These are phyloP conservation scores for Quambalaria eucalypti DNA, from an alignment of 1,284 basidiomycete genomes.

Conservation along the genomic window DNA sequence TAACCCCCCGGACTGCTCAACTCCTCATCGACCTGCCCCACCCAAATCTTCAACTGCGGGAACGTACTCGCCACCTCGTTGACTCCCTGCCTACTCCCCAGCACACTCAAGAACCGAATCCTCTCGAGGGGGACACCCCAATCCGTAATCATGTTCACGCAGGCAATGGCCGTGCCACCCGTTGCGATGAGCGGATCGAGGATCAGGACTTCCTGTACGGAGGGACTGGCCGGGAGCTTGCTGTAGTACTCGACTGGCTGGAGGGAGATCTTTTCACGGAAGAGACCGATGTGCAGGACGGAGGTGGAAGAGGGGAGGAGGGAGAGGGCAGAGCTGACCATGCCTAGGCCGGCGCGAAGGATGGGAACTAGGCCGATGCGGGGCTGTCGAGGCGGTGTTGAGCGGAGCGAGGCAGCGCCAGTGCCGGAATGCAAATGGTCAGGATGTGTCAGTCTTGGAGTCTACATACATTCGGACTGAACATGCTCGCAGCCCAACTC, in stretches of 20 bases:
- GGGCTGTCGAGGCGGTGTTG: constrained; percentile 30
- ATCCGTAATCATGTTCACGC: constrained; percentile 40
- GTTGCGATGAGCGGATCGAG: constrained; percentile 85
- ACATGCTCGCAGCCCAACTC: neutral
- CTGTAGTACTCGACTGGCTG: constrained; percentile 67
- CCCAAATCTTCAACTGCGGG: constrained; percentile 68
- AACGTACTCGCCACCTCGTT: constrained; percentile 59
- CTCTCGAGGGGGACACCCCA: constrained; percentile 48
- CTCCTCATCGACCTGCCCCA: neutral
- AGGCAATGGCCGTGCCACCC: constrained; percentile 70
- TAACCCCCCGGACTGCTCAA: neutral
- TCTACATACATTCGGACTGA: neutral
- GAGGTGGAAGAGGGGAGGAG: constrained; percentile 70
- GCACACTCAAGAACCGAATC: constrained; percentile 73
- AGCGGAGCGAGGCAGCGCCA: neutral
- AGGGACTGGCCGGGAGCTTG: constrained; percentile 69
- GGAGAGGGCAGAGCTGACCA: constrained; percentile 58
- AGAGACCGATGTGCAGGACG: constrained; percentile 82
- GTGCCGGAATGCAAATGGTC: neutral
- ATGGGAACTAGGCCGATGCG: constrained; percentile 80
- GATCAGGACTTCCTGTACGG: constrained; percentile 72
- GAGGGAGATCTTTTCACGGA: constrained; percentile 76
- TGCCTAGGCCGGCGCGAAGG: constrained; percentile 83
- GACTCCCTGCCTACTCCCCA: constrained; percentile 70
- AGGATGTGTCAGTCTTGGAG: neutral